phyloP scores from a whole-genome alignment of 2,329 filamentous ascomycete species.

The Botryotinia narcissicola region DNA sequence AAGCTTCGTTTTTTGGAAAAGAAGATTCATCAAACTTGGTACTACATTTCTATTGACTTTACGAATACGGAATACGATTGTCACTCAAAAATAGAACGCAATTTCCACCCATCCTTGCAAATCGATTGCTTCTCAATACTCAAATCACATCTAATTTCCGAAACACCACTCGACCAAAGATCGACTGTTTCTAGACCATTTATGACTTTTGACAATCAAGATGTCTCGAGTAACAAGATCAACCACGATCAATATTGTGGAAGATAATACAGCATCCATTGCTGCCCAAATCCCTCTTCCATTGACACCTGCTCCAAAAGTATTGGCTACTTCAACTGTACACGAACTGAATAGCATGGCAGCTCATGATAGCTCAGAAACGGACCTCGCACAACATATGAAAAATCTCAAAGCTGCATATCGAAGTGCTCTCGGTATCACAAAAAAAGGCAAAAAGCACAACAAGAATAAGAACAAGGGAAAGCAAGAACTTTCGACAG shows the following conservation, averaged over 20 bases:
- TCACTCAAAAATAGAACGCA: conserved; percentile 17
- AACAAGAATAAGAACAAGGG: conserved; percentile 31
- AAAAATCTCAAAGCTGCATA: conserved; percentile 39
- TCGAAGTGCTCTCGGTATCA: conserved; percentile 34
- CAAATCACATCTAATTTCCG: conserved; percentile 22
- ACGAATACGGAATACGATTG: conserved; percentile 6
- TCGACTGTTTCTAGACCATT: conserved; percentile 12
- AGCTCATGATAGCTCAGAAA: conserved; percentile 27
- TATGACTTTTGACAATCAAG: conserved; percentile 13
- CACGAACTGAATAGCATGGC: conserved; percentile 27
- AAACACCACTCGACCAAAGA: conserved; percentile 13
- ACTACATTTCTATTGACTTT: conserved; percentile 20
- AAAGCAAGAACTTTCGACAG: conserved; percentile 22
- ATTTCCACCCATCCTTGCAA: conserved; percentile 19
- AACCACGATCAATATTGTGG: conserved; percentile 33
- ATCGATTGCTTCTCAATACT: neutral
- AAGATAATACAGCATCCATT: conserved; percentile 33
- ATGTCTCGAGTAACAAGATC: conserved; percentile 39
- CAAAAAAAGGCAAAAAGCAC: conserved; percentile 33
- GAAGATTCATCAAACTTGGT: conserved; percentile 15
- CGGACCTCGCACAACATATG: conserved; percentile 31
- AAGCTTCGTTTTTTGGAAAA: conserved; percentile 12
- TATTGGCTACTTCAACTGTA: conserved; percentile 24
- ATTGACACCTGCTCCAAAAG: conserved; percentile 23
- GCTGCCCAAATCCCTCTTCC: conserved; percentile 28